Base-by-base conservation (phyloP, 1,284 basidiomycete species). In the Cutaneotrichosporon sp. region DNA sequence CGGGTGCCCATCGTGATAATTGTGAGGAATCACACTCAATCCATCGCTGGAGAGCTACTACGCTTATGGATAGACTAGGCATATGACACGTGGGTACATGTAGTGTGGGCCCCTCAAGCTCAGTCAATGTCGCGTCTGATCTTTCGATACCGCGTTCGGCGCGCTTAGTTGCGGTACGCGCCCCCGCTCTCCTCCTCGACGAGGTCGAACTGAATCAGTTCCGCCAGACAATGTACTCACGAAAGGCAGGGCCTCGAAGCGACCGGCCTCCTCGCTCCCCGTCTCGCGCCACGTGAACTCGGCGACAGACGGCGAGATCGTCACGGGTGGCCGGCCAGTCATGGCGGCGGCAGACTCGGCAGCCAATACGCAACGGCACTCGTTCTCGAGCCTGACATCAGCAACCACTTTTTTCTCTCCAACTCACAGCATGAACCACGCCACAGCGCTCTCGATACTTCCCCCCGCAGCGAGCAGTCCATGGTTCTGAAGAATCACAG, bases 401-500 rank as follows among this genome's bases (percentile, higher is more conserved):
- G 49, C 22, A 5, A 11, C 22, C 22, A 16, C 49, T 22, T 11
- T 16, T 22, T 50, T 22, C n/a, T 21, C n/a, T 49, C 47, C 21
- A 3, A 70, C 73, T 64, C 56, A 74, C 73, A 71, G 34, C 61
- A 71, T 61, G 46, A 74, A 77, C 63, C 67, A 70, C 13, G 70
- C 70, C 5, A 71, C 70, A 9, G 70, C 68, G 5, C 73, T 71
- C 46, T 73, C 75, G 36, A 75, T 69, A 0, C 65, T 67, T 21
- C 58, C 21, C 0, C 70, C 70, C 9, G 69, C 61, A 1, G 65
- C 64, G 4, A 76, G 64, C 14, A 77, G 67, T 5, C 76, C 77
- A 64, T 77, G 76, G 68, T 80, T 80, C 63, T 75, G 75, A 18
- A 80, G 63, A 38, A 80, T 79, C 31, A 72, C 69, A 22, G 73